Percentiles rank a stretch among this genome's conserved stretches.
phyloP scores from a whole-genome alignment of 768 basidiomycete species.

The Daedaleopsis nitida region DNA sequence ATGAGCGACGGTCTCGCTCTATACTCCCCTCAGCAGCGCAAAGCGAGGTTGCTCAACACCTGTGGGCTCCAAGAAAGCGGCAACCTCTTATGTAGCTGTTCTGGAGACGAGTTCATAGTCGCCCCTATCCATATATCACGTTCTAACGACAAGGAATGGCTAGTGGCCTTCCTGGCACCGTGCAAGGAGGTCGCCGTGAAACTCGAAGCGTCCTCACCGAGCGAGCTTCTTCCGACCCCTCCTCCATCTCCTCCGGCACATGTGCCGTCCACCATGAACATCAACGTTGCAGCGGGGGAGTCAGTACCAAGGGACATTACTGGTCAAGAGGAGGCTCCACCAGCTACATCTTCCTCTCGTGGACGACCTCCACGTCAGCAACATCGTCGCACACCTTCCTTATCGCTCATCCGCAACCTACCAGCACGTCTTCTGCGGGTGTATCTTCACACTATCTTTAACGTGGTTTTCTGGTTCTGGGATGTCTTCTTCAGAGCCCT shows the following conservation, averaged over 20 bases:
- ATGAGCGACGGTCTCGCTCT: slow-evolving; percentile 3
- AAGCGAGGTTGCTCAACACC: neutral
- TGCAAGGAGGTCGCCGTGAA: slow-evolving; percentile 4
- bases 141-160: neutral
- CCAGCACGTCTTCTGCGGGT: slow-evolving; percentile 16
- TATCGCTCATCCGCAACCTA: slow-evolving; percentile 8
- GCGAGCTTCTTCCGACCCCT: slow-evolving; percentile 22
- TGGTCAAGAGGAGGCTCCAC: no score
- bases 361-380: neutral
- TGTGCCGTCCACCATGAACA: neutral
- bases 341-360: neutral
- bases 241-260: slow-evolving; percentile 25
- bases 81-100: neutral
- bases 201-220: slow-evolving; percentile 4
- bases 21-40: neutral
- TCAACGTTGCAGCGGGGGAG: neutral
- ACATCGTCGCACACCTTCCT: neutral
- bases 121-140: slow-evolving; percentile 12
- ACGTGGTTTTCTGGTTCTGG: slow-evolving; percentile 21
- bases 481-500: slow-evolving; percentile 8
- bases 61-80: neutral
- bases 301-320: neutral
- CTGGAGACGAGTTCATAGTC: slow-evolving; percentile 19
- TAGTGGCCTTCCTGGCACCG: slow-evolving; percentile 18
- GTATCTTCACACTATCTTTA: slow-evolving; percentile 11